Base-by-base conservation (phyloP, 192 early-diverging fungal species). In the Backusella tarrabulga region DNA sequence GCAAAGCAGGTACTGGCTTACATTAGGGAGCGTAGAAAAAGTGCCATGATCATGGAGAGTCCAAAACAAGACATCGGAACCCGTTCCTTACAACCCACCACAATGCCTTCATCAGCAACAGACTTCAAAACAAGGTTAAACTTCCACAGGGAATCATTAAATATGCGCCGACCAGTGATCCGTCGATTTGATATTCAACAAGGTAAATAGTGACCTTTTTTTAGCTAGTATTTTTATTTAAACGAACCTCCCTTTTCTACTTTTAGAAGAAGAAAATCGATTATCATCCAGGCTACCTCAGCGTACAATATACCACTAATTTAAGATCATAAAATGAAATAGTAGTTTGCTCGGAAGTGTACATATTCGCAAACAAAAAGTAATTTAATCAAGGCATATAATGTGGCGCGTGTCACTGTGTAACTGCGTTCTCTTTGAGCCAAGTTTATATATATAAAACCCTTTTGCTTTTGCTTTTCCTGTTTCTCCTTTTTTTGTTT, bases 21-120 rank as follows among this genome's bases (percentile, higher is more conserved):
- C 17, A 72, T 72, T 32, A 72, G 71, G 42, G 71, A 72, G 41
- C n/a, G 71, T 46, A 72, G 71, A 50, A 72, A 72, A 42, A 72
- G 71, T 19, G 40, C 71, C 0, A 29, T 50, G 26, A 44, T 29
- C 6, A 63, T 63, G 56, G 56, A 63, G 9, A 63, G 56, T 63
- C 56, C 56, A 29, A 63, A 63, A 26, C 56, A 50, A 50, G 46
- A 63, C 26, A 6, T n/a, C 8, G 46, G 26, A 63, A 6, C 23
- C 21, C 56, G 56, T 29, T 29, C 56, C 23, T 9, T 63, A 63
- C 56, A 63, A 63, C 23, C 9, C 11, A 23, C 54, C 23, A 60
- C 54, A 60, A 29, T 29, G 9, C 2, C 21, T 26, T 29, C 2
- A 12, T 4, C 56, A 63, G 56, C 21, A 63, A 63, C 23, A 63